phyloP scores from a whole-genome alignment of 805 yeast genomes.

The Monosporozyma yasuniensis region DNA sequence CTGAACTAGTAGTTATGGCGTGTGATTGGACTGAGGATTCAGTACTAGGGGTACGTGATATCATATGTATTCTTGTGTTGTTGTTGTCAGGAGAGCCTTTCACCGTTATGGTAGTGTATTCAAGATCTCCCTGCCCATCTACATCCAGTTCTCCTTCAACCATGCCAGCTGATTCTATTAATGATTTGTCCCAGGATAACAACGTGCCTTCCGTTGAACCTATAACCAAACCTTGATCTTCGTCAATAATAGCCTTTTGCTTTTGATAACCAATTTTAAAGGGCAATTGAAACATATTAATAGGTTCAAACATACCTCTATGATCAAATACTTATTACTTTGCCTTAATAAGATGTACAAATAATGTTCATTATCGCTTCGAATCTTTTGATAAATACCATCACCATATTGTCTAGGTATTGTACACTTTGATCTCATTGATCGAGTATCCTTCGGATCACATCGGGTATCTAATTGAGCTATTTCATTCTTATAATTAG shows the following conservation, averaged over 20 bases:
- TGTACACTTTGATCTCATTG: not conserved
- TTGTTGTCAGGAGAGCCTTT: not conserved
- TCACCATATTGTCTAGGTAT: slow-evolving; percentile 11
- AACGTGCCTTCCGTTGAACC: slow-evolving; percentile 20
- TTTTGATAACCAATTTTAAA: slow-evolving; percentile 18
- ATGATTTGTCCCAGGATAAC: slow-evolving; percentile 18
- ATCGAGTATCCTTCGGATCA: not conserved
- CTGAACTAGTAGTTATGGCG: not conserved
- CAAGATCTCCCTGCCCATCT: not conserved
- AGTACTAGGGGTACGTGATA: not conserved
- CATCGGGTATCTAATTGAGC: slow-evolving; percentile 19
- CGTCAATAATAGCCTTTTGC: slow-evolving; percentile 16
- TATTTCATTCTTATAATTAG: slow-evolving; percentile 27
- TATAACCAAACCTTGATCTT: slow-evolving; percentile 15
- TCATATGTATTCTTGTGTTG: not conserved
- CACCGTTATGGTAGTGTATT: not conserved
- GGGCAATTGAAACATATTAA: slow-evolving; percentile 18
- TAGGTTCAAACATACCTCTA: slow-evolving; percentile 14
- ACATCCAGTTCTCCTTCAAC: not conserved
- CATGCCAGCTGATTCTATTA: slow-evolving; percentile 26
- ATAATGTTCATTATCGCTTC: slow-evolving; percentile 31
- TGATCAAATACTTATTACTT: slow-evolving; percentile 26
- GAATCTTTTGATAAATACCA: slow-evolving; percentile 32
- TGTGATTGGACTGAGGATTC: not conserved
- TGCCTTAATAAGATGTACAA: slow-evolving; percentile 29